Conservation (phyloP, 179 eudicot species). For the Beta macrorhiza region DNA sequence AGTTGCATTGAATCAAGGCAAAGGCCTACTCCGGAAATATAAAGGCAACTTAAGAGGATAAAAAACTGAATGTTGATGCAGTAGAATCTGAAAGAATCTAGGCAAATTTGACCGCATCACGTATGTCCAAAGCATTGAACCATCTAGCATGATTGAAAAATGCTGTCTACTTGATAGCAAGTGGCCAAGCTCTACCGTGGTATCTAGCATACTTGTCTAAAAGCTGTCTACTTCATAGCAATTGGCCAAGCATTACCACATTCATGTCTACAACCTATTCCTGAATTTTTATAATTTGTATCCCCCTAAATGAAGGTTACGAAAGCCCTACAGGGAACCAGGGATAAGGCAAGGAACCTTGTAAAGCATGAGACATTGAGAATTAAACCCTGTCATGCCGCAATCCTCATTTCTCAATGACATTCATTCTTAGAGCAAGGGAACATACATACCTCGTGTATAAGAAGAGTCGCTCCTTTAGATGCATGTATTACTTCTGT, state of each 20-base stretch:
- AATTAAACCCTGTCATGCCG: neutral
- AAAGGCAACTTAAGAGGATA: no score
- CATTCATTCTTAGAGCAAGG: neutral
- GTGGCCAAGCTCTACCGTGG: no score
- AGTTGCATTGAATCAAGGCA: neutral
- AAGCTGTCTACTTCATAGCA: no score
- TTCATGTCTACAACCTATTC: no score
- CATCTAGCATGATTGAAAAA: neutral
- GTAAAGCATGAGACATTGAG: neutral
- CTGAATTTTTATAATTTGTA: no score
- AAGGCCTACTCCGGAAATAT: neutral
- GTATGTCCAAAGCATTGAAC: neutral
- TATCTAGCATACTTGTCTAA: no score
- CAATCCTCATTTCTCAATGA: neutral
- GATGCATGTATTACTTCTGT: conserved; percentile 56
- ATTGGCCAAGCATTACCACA: no score
- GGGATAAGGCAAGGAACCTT: neutral
- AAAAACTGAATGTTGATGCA: no score
- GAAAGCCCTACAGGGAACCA: neutral
- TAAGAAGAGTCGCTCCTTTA: conserved; percentile 72
- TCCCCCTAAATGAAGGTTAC: neutral
- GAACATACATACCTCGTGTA: conserved; percentile 69
- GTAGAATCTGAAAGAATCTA: neutral
- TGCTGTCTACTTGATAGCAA: neutral
- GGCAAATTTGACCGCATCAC: neutral